Evolutionary conservation across 257 asterid genomes (phyloP).

Genomic region (Fraxinus cuspidata): DNA sequence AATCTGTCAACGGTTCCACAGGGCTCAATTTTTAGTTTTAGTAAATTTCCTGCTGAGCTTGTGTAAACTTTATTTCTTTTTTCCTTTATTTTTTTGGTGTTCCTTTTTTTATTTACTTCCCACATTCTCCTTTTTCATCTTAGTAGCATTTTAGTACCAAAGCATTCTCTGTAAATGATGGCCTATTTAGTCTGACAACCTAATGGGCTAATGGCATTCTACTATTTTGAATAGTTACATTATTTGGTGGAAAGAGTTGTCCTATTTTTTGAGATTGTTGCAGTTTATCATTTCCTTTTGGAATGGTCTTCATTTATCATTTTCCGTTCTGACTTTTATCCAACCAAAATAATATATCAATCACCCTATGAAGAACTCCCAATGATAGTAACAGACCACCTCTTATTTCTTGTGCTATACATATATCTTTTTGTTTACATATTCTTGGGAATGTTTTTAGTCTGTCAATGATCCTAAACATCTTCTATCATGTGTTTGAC

Average conservation of each 20-base stretch:
- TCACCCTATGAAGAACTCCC: not conserved
- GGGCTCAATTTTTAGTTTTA: not conserved
- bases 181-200: not conserved
- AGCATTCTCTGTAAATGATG: no score
- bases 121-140: constrained; percentile 8
- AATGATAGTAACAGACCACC: not conserved
- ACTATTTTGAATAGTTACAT: not conserved
- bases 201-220: not conserved
- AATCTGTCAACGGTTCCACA: not conserved
- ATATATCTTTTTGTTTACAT: not conserved
- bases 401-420: not conserved
- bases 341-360: not conserved
- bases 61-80: not conserved
- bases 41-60: not conserved
- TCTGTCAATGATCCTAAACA: not conserved
- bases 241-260: not conserved
- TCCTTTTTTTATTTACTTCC: no score
- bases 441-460: not conserved
- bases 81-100: no score
- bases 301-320: no score
- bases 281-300: not conserved
- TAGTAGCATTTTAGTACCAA: no score
- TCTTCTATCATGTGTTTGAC: not conserved
- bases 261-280: not conserved
- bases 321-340: no score